phyloP scores from a whole-genome alignment of 2,329 filamentous ascomycete genomes.

The Metarhizium brunneum region DNA sequence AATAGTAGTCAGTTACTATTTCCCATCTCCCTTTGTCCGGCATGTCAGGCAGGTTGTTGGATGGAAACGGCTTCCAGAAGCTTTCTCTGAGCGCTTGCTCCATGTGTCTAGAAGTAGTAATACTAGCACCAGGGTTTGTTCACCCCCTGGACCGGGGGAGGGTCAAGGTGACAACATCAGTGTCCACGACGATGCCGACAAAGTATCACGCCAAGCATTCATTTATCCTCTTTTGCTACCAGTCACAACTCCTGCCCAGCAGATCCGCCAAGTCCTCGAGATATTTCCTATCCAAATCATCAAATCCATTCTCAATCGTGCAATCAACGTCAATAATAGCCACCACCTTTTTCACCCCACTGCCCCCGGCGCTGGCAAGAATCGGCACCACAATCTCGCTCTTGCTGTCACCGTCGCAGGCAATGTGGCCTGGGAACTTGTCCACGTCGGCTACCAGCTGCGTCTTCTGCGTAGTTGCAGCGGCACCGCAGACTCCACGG shows the following conservation, averaged over 20 bases:
- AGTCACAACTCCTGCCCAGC: conserved; percentile 54
- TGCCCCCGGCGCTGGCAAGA: conserved; percentile 25
- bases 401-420: conserved; percentile 65
- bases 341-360: conserved; percentile 38
- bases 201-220: background rate
- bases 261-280: conserved; percentile 58
- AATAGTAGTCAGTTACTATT: background rate
- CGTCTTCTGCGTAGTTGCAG: conserved; percentile 50
- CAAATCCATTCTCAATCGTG: conserved; percentile 55
- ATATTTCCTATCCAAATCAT: conserved; percentile 54
- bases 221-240: conserved; percentile 29
- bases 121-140: too few relatives aligned
- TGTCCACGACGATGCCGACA: too few relatives aligned
- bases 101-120: background rate
- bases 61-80: background rate
- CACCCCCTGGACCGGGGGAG: too few relatives aligned
- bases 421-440: conserved; percentile 69
- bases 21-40: conserved; percentile 1
- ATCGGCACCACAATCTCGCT: conserved; percentile 81
- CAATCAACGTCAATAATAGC: conserved; percentile 79
- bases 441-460: conserved; percentile 65
- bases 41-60: background rate
- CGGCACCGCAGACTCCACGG: conserved; percentile 66
- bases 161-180: too few relatives aligned
- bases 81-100: background rate